phyloP scores from a whole-genome alignment of 202 grass and related monocot genomes.

The Carex arenaria region DNA sequence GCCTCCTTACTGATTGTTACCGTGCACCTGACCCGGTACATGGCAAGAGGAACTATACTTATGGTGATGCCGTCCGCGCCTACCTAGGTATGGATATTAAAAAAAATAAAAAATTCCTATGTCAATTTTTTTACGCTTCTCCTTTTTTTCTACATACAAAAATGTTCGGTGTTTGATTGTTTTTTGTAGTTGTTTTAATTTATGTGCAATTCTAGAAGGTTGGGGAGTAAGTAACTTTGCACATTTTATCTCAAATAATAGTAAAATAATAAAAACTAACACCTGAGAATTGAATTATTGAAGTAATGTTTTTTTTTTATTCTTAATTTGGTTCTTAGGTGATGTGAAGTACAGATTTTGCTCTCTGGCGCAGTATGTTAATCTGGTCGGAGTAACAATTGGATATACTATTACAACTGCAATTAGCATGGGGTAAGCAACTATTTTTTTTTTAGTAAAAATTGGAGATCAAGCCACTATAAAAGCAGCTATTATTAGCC shows the following conservation, averaged over 20 bases:
- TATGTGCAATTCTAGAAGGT: neutral
- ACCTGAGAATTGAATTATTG: neutral
- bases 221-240: neutral
- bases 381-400: constrained; percentile 74
- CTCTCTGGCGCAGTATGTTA: constrained; percentile 72
- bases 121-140: neutral
- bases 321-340: constrained; percentile 33
- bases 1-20: constrained; percentile 83
- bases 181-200: neutral
- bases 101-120: neutral
- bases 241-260: neutral
- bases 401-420: constrained; percentile 96
- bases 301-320: neutral
- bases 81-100: constrained; percentile 42
- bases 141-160: neutral
- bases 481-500: constrained; percentile 11
- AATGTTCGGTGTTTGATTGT: neutral
- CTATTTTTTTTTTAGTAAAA: neutral
- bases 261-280: neutral
- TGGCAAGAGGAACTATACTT: constrained; percentile 83
- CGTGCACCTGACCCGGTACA: constrained; percentile 56
- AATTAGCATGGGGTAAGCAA: constrained; percentile 86
- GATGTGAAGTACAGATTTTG: constrained; percentile 55
- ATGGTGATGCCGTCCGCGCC: constrained; percentile 55
- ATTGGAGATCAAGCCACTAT: neutral